Base-by-base conservation (phyloP, 352 stramenopile species). In the Blastocystis sp. region DNA sequence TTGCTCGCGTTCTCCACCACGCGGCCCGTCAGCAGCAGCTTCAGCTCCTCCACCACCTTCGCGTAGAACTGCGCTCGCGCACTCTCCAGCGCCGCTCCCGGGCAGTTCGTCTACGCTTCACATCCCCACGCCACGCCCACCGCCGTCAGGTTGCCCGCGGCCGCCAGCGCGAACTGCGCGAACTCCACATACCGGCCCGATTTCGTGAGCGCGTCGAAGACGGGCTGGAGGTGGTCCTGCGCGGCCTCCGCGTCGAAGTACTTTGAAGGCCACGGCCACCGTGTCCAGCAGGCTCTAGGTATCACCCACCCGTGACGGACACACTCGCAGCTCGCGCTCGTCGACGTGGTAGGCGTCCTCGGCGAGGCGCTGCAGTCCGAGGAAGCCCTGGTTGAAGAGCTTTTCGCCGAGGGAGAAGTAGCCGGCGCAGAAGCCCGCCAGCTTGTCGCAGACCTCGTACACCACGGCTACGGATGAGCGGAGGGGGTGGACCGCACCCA, bases 381-480 rank as follows among this genome's bases (percentile, higher is more conserved):
- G 34, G 10, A 17, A 45, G 17, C 74, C 74, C 74, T 84, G 74
- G 45, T 84, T 84, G 38, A 84, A 84, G 2, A 84, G 53, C 48
- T 84, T 84, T 11, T 84, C 74, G 1, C 74, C 74, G 10, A 84
- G 17, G 7, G 45, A 61, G 53, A 84, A 84, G 56, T 84, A 84
- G 0, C 74, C 74, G 9, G 45, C 45, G 48, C 74, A 84, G n/a
- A 84, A 43, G 21, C 45, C 23, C 1, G 74, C 38, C 11, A 84
- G 45, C 40, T 59, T 38, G 14, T 84, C 74, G 40, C 48, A 70
- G 4, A 84, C 74, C 17, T 61, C 28, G 3, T 65, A 61, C 21
- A 84, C 23, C 21, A 84, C 74, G 11, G 40, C 74, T 84, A 53
- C 60, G 38, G 2, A 11, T 41, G 4, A 84, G 19, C 0, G 1